Percentiles rank a stretch among this genome's conserved stretches.
Evolutionary conservation across 1,284 basidiomycete genomes (phyloP).

Genomic region (Lignosus rhinocerotis): DNA sequence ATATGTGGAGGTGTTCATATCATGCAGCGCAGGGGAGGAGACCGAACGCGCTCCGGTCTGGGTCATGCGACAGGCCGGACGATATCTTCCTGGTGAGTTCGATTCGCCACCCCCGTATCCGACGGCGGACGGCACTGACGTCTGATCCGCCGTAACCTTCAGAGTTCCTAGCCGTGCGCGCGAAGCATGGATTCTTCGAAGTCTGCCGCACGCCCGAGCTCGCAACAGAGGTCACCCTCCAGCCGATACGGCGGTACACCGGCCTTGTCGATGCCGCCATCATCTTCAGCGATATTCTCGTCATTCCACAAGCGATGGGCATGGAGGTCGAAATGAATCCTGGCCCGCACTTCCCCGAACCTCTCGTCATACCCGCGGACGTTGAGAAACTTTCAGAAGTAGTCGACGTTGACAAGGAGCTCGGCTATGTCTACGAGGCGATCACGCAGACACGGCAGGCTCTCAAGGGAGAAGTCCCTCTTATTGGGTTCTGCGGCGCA

Average conservation of each 20-base stretch:
- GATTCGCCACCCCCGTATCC: not conserved
- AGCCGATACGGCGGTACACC: constrained; percentile 86
- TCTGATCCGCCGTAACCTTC: constrained; percentile 7
- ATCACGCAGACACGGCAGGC: constrained; percentile 80
- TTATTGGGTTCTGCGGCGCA: constrained; percentile 94
- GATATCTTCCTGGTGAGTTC: constrained; percentile 86
- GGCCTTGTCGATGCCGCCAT: constrained; percentile 90
- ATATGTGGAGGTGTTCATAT: constrained; percentile 2
- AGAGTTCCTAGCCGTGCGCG: constrained; percentile 88
- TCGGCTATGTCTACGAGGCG: constrained; percentile 90
- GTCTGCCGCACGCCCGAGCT: constrained; percentile 87
- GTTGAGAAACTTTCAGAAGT: constrained; percentile 56
- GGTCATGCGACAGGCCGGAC: constrained; percentile 99
- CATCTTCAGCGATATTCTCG: constrained; percentile 96
- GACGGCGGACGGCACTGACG: not conserved
- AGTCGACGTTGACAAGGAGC: constrained; percentile 79
- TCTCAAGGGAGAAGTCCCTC: constrained; percentile 83
- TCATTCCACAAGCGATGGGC: constrained; percentile 94
- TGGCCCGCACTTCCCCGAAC: constrained; percentile 84
- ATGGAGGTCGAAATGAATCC: constrained; percentile 95
- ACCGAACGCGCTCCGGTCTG: constrained; percentile 95
- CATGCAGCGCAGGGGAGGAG: constrained; percentile 60
- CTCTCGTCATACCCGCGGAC: constrained; percentile 78
- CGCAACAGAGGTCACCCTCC: constrained; percentile 85
- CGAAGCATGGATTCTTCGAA: constrained; percentile 89